Base-by-base conservation (phyloP, 805 yeast genomes). In the Zygotorulaspora florentina region DNA sequence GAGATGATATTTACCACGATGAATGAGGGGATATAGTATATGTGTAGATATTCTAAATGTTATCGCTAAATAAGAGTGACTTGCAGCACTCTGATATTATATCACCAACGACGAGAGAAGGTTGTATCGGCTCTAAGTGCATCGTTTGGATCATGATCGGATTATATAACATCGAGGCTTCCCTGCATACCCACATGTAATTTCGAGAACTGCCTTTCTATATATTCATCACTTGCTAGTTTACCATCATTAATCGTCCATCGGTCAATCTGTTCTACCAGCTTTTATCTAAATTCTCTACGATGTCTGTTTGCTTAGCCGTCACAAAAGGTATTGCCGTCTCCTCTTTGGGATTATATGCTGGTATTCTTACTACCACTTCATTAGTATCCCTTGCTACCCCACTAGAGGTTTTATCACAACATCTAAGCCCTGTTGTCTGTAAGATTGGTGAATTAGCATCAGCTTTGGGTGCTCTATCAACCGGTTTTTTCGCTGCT, bases 311-410 rank as follows among this genome's bases (percentile, higher is more conserved):
- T 26, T 48, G 52, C 39, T 34, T 48, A 27, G 48, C 47, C 18
- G 69, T 74, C 18, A 76, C 81, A 49, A 85, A 85, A 60, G 65
- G 83, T 40, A 68, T 82, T 36, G 91, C 90, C 26, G 76, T 79
- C 31, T 73, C 85, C 7, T 77, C 89, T 7, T 66, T 85, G 37
- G 93, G 93, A 15, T 61, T 84, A 50, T 73, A 81, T 56, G 71
- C 86, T 6, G 77, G 81, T 16, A 65, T 77, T 4, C 47, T 56
- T 23, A 46, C 59, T 13, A 58, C 74, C 42, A 62, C 75, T 2
- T 50, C 69, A 13, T 61, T 53, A 41, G 64, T 56, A 39, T 61
- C 48, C 59, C 66, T 50, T 67, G 72, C 17, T 43, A 52, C 51
- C 35, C 58, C 55, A 27, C 40, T 41, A 42, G 57, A 53, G 5